phyloP scores from a whole-genome alignment of 2,329 filamentous ascomycete species.

The Sarocladium strictum region DNA sequence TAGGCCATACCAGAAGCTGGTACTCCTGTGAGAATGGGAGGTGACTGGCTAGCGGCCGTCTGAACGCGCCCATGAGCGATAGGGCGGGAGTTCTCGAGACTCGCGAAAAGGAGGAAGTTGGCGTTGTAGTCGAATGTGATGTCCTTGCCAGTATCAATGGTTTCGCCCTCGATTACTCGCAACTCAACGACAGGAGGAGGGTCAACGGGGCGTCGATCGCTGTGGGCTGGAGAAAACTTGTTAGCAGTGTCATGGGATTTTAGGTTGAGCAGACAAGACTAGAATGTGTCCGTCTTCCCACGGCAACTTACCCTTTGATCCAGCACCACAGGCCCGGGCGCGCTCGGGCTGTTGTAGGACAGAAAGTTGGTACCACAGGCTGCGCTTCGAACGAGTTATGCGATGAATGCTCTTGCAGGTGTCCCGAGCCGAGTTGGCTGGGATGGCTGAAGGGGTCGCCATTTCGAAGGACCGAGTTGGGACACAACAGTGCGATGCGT shows the following conservation, averaged over 20 bases:
- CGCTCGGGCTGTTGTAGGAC: slow-evolving; percentile 94
- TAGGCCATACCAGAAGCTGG: slow-evolving; percentile 95
- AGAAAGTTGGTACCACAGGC: slow-evolving; percentile 72
- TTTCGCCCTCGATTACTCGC: slow-evolving; percentile 67
- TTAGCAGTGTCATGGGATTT: background rate
- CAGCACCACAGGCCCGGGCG: slow-evolving; percentile 89
- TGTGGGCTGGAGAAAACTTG: slow-evolving; percentile 26
- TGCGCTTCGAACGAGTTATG: slow-evolving; percentile 65
- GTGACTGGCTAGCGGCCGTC: slow-evolving; percentile 59
- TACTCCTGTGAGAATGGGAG: slow-evolving; percentile 86
- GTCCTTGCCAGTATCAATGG: slow-evolving; percentile 56
- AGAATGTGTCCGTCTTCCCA: too few relatives aligned
- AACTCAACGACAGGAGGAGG: slow-evolving; percentile 92
- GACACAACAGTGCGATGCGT: background rate
- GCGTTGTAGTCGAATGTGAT: slow-evolving; percentile 90
- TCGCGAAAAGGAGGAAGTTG: slow-evolving; percentile 96
- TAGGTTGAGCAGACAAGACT: too few relatives aligned
- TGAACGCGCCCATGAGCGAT: slow-evolving; percentile 76
- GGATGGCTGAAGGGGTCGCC: slow-evolving; percentile 26
- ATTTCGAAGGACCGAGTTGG: slow-evolving; percentile 14
- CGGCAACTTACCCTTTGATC: slow-evolving; percentile 78
- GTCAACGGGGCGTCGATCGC: slow-evolving; percentile 84
- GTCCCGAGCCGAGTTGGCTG: slow-evolving; percentile 25
- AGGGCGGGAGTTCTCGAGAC: slow-evolving; percentile 76
- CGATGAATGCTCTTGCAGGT: slow-evolving; percentile 40